Base-by-base conservation (phyloP, 2,329 filamentous ascomycete species). In the Trichoderma aggressivum region DNA sequence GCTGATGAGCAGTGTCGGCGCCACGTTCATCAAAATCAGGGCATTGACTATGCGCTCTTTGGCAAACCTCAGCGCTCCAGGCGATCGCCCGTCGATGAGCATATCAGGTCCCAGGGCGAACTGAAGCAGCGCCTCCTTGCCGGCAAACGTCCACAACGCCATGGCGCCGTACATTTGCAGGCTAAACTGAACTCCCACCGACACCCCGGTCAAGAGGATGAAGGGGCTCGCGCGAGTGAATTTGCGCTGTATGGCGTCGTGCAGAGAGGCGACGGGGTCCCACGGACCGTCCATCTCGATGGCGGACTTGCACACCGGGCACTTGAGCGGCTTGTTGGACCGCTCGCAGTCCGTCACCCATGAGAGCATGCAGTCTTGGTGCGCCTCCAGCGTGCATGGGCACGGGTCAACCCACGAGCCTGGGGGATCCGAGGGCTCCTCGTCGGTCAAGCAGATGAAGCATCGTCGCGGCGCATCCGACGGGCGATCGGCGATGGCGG, bases 341-440 rank as follows among this genome's bases (percentile, higher is more conserved):
- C 81, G 87, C 81, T 98, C 94, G 78, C 94, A 89, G 78, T 97
- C 94, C n/a, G 93, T 91, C 21, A 98, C 91, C 94, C 94, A 99
- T 77, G 94, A 92, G 50, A 98, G 86, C 74, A 98, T 86, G 79
- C 94, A 97, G 72, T 90, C 88, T 80, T 98, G 94, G 79, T 99
- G 96, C 1, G 94, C 96, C 70, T 93, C 92, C 50, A 99, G 86
- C 14, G 93, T 94, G 81, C 96, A 99, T 0, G 91, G 92, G 79
- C 96, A 99, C 2, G 96, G 94, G 69, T 92, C 92, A 58, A 93
- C 90, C 95, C 96, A 99, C 69, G 84, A 80, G 59, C 82, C 79
- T 5, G 86, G 84, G 10, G 84, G 77, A 24, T 82, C 80, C 11
- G 79, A 81, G 50, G 88, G 85, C 30, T 83, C 82, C 73, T 89